A percentile compares a stretch with the other conserved stretches of the same genome.
phyloP scores from a whole-genome alignment of 83 land plant species.

The Picea abies region DNA sequence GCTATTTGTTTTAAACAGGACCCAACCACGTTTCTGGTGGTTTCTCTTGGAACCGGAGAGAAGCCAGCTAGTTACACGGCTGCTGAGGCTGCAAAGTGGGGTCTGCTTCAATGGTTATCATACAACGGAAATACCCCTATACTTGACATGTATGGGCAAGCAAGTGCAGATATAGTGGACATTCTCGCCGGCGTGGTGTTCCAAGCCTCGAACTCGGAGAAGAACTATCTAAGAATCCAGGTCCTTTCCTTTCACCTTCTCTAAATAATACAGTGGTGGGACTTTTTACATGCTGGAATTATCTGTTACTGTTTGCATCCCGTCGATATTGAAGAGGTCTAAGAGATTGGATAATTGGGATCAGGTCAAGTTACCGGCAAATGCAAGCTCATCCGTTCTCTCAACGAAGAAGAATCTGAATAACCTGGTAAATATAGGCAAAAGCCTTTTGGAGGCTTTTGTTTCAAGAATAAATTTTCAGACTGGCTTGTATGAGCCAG shows the following conservation, averaged over 20 bases:
- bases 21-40: constrained; percentile 4
- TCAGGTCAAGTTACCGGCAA: too few species aligned
- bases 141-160: constrained; percentile 13
- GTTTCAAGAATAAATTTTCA: constrained; percentile 31
- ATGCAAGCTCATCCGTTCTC: too few species aligned
- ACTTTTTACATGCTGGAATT: too few species aligned
- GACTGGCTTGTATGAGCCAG: constrained; percentile 26
- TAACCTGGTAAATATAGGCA: too few species aligned
- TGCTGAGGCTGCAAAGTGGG: constrained; percentile 18
- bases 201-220: neutral
- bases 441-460: too few species aligned
- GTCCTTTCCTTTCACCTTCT: neutral
- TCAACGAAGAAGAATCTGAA: too few species aligned
- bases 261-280: too few species aligned
- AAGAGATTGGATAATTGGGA: too few species aligned
- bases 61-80: constrained; percentile 17
- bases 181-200: constrained; percentile 10
- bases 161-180: constrained; percentile 31
- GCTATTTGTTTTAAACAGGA: neutral
- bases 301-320: too few species aligned
- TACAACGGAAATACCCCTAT: constrained; percentile 13
- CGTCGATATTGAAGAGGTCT: too few species aligned
- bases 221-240: constrained; percentile 39
- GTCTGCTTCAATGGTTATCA: constrained; percentile 11
- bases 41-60: constrained; percentile 32